A percentile compares a stretch with the other conserved stretches of the same genome.
Conservation (phyloP, 1,284 basidiomycete genomes). For the Trichosporon faecale region DNA sequence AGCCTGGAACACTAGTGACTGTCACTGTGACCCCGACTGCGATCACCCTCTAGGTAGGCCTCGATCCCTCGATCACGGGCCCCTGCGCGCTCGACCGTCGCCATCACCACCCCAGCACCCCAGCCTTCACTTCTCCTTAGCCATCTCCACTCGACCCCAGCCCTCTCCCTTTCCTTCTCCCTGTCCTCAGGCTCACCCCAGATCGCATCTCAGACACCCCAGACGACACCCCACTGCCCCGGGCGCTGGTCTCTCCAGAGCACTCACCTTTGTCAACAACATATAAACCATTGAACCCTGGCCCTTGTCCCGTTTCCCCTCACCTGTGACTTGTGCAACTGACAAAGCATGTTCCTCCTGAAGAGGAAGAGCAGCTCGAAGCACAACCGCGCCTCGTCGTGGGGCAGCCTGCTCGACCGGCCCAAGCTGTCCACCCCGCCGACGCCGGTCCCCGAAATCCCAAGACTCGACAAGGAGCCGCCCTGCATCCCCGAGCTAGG, state of each 20-base stretch:
- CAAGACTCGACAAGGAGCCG: not conserved
- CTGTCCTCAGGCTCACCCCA: not conserved
- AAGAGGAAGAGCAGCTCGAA: not conserved
- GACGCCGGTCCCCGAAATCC: not conserved
- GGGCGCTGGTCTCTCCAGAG: not conserved
- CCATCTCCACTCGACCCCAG: not conserved
- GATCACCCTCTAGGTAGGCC: not conserved
- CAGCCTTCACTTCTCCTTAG: not conserved
- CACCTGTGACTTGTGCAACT: not conserved
- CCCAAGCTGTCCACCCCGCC: not conserved
- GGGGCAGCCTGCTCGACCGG: not conserved
- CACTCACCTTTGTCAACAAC: not conserved
- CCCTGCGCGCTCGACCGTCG: not conserved
- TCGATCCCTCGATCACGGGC: not conserved
- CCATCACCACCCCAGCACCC: not conserved
- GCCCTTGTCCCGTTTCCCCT: not conserved
- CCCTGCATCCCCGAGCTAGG: constrained; percentile 3
- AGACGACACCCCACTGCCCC: not conserved
- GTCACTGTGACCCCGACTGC: not conserved
- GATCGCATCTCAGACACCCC: not conserved
- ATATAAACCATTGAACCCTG: not conserved
- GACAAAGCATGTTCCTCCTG: constrained; percentile 2
- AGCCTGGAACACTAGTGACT: not conserved
- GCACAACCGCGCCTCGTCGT: not conserved
- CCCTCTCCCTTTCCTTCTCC: not conserved